Conservation (phyloP, 208 protist genomes). For the Crithidia brevicula region DNA sequence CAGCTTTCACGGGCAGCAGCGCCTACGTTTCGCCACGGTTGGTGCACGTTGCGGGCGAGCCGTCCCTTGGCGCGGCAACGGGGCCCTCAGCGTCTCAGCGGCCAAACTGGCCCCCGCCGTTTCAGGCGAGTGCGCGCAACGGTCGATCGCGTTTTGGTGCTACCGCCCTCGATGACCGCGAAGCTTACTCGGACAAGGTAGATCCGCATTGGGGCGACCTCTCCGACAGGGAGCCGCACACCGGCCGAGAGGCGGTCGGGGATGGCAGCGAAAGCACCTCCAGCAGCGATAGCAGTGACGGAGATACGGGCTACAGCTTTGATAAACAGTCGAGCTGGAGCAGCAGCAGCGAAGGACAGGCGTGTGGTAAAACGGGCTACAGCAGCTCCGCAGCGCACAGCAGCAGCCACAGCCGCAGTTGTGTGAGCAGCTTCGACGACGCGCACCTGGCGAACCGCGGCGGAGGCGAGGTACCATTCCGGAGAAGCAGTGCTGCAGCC, state of each 20-base stretch:
- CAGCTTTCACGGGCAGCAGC: neutral
- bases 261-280: neutral
- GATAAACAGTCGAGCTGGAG: slow-evolving; percentile 3
- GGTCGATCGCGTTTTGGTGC: neutral
- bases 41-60: neutral
- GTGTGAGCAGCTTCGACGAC: slow-evolving; percentile 8
- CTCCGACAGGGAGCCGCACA: neutral
- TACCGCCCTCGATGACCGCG: neutral
- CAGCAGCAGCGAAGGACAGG: slow-evolving; percentile 19
- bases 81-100: neutral
- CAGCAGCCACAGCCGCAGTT: slow-evolving; percentile 8
- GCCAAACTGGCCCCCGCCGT: neutral
- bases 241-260: neutral
- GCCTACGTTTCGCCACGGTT: neutral
- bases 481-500: neutral
- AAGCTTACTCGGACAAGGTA: neutral
- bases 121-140: slow-evolving; percentile 3
- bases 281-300: neutral
- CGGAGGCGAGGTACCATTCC: slow-evolving; percentile 15
- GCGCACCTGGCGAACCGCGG: neutral
- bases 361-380: too few species aligned
- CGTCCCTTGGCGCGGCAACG: neutral
- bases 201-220: slow-evolving; percentile 4
- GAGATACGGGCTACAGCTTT: neutral
- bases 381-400: slow-evolving; percentile 5